Base-by-base conservation (phyloP, 495 filamentous ascomycete species). In the Neurospora sp. region DNA sequence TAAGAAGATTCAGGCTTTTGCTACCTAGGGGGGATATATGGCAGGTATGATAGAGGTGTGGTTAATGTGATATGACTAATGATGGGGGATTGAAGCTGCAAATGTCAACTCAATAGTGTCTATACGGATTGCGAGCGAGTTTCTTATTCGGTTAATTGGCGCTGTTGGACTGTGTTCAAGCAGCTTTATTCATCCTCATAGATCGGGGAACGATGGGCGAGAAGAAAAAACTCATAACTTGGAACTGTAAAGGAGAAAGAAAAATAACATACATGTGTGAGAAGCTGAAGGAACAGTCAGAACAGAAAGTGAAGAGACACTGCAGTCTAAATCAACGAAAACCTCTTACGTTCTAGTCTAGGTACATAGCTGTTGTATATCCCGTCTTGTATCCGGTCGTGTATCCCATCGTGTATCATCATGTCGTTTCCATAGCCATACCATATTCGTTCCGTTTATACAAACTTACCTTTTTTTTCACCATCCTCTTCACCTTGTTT, bases 1-100 rank as follows among this genome's bases (percentile, higher is more conserved):
- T 16, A 38, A 38, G 70, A 68, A 68, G 4, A 38, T 84, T 6
- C 74, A 81, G 31, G 27, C 8, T 3, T 65, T 16, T 65, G 53
- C 53, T 65, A 27, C 53, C 35, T 65, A 65, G 40, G 12, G 40
- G 1, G 4, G 40, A 42, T 42, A 16, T 42, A 42, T 16, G 40
- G 40, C 10, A 31, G 27, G 27, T 4, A 16, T 42, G 14, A 42
- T 14, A 42, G 40, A 42, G 40, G 40, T 42, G 40, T 42, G 20
- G 20, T 12, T 53, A 14, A 53, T 53, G 45, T 27, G n/a, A 22
- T 27, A 27, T 53, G 20, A 53, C 45, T 53, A 27, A 22, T 14
- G 47, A 59, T 27, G 20, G 47, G 20, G 2, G 42, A 53, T 59
- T 14, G 47, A 53, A 53, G 4, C 12, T 27, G 45, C 45, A 27